Evolutionary conservation across 495 filamentous ascomycete genomes (phyloP), one percentile per base, ranked within the genome.

Genomic region (Delitschia confertaspora): DNA sequence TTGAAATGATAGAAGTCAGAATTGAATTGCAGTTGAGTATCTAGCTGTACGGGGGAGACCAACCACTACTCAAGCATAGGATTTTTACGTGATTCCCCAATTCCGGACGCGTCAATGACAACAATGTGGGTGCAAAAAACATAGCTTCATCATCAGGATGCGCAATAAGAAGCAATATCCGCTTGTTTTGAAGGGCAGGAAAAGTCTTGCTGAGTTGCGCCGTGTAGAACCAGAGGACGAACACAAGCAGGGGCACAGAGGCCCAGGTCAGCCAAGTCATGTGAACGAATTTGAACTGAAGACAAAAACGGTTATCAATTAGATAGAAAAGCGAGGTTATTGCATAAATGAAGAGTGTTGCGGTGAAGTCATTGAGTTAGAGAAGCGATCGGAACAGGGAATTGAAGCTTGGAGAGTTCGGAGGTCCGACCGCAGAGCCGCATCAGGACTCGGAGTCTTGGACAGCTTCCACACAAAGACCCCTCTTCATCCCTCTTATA

Each of bases 131-230:
- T 46, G 89, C 77, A 65, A 98, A 98, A 70, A 98, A 98, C 91
- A 98, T 98, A 53, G 91, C 93, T 69, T 98, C 91, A 49, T 98
- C 91, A 62, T 98, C 91, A 0, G 91, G 91, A 64, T 98, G 91
- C 3, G 91, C 91, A 61, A 98, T 96, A 26, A 98, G 69, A 20
- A 98, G 72, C 56, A 82, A 82, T 49, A 95, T 85, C 48, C 82
- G 72, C 68, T 93, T 88, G 67, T 82, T 79, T 45, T 68, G 68
- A 43, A 93, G 69, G 39, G 63, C 75, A 0, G 85, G 85, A 54
- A 88, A 83, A 20, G 74, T 71, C 6, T 63, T 56, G 47, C 70
- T 66, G 17, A 78, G 67, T 25, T 65, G 63, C 11, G 68, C 65
- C 0, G 78, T 82, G 65, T 76, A 82, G 14, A 73, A 48, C 70